These are phyloP conservation scores for Lipomyces starkeyi DNA, from an alignment of 805 yeast species.

Conservation along the genomic window DNA sequence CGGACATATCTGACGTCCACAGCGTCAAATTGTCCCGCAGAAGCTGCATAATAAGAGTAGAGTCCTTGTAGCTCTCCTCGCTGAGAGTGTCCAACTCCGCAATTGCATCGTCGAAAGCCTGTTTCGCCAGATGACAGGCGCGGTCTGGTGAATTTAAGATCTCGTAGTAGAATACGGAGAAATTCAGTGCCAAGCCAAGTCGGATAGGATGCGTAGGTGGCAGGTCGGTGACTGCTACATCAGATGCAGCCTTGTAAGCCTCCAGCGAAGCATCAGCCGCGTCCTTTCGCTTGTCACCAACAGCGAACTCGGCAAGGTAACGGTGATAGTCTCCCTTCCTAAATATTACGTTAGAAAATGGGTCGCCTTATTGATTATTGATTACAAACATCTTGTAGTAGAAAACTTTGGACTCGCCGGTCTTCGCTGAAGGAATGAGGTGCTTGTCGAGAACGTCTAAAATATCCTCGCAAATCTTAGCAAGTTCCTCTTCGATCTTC, in stretches of 20 bases:
- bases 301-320: constrained; percentile 96
- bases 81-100: constrained; percentile 97
- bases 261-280: constrained; percentile 92
- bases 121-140: constrained; percentile 98
- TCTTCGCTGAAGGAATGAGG: constrained; percentile 90
- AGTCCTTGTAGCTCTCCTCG: constrained; percentile 98
- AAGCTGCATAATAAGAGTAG: constrained; percentile 98
- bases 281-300: constrained; percentile 86
- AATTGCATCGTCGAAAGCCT: constrained; percentile 98
- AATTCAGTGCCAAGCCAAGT: constrained; percentile 95
- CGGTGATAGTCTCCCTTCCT: constrained; percentile 97
- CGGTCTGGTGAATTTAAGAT: constrained; percentile 97
- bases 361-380: background rate
- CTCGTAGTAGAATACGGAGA: constrained; percentile 97
- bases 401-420: constrained; percentile 97
- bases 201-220: constrained; percentile 99
- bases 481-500: constrained; percentile 90
- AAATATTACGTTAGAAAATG: background rate
- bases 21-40: constrained; percentile 97
- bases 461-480: constrained; percentile 93
- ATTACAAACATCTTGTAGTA: constrained; percentile 81
- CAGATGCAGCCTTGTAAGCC: constrained; percentile 94
- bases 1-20: constrained; percentile 94
- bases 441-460: constrained; percentile 84
- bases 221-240: constrained; percentile 93